Conservation (phyloP, 2,329 filamentous ascomycete genomes). For the Helotiales sp. region DNA sequence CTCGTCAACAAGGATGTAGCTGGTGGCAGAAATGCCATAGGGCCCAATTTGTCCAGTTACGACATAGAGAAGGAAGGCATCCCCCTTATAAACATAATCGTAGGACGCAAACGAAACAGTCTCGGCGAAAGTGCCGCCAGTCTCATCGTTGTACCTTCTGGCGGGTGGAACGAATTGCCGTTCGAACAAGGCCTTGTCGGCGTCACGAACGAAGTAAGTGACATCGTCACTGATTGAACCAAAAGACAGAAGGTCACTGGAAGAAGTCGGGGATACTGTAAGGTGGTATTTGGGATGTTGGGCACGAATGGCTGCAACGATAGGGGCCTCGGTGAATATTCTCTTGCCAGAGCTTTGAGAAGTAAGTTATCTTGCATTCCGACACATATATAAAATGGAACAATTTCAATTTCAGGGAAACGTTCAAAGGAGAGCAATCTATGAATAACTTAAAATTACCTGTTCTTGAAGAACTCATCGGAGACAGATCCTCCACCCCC, state of each 20-base stretch:
- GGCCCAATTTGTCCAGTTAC: slow-evolving; percentile 32
- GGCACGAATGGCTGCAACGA: slow-evolving; percentile 29
- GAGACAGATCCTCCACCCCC: slow-evolving; percentile 14
- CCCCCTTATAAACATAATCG: slow-evolving; percentile 35
- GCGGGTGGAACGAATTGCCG: slow-evolving; percentile 34
- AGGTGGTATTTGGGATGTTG: slow-evolving; percentile 37
- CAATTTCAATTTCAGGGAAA: background rate
- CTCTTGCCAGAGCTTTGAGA: slow-evolving; percentile 25
- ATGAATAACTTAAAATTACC: background rate
- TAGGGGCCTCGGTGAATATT: slow-evolving; percentile 32
- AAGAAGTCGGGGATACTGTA: slow-evolving; percentile 21
- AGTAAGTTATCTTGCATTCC: background rate
- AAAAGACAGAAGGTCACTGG: slow-evolving; percentile 33
- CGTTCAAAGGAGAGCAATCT: background rate
- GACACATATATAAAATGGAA: background rate
- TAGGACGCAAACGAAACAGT: slow-evolving; percentile 33
- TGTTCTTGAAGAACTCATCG: slow-evolving; percentile 32
- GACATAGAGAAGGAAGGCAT: slow-evolving; percentile 35
- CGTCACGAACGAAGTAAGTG: slow-evolving; percentile 23
- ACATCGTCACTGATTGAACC: slow-evolving; percentile 31
- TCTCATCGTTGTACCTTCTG: slow-evolving; percentile 37
- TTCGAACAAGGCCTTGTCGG: slow-evolving; percentile 24
- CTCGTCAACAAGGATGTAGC: slow-evolving; percentile 34
- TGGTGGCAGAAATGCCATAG: slow-evolving; percentile 18
- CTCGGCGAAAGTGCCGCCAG: slow-evolving; percentile 30